Base-by-base conservation (phyloP, 306 rosid genomes). In the Geum urbanum region DNA sequence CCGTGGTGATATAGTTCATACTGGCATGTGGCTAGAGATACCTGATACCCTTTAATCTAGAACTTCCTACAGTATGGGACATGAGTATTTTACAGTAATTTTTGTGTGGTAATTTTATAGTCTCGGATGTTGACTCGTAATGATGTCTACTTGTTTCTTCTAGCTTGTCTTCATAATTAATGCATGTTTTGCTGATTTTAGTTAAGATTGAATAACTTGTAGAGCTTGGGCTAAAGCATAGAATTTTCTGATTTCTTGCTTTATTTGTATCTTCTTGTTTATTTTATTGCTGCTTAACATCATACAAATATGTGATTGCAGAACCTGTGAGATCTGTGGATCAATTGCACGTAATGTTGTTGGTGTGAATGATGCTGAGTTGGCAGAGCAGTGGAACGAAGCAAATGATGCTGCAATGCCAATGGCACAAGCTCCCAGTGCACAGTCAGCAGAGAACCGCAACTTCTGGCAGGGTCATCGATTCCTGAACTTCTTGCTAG, bases 281-380 rank as follows among this genome's bases (percentile, higher is more conserved):
- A 19, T 63, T 16, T 27, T 9, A 18, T 19, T 10, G 1, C 5
- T 45, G 53, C 64, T 52, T 8, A 54, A 44, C 58, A 43, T 63
- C 46, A 22, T 64, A 20, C 8, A n/a, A 27, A 27, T 63, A 37
- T 57, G 8, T 20, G 22, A 60, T 45, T 81, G 58, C 90, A 92
- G 95, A 77, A 92, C 92, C 74, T 92, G 97, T 65, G 97, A 92
- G 80, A 92, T 92, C 46, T 92, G 96, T 72, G 88, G 96, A 75
- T 89, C 97, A 44, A 56, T 82, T 16, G 97, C 97, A 9, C 85
- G 40, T 72, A 92, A 92, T 47, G 95, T 92, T 49, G 73, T 82
- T 60, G 86, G 90, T 37, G 79, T 81, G 63, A 69, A 68, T 63
- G 96, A 87, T 76, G 84, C 85, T 27, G 95, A 89, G 78, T 76